Conservation (phyloP, 1,139 yeast species). For the Diutina mesorugosa region DNA sequence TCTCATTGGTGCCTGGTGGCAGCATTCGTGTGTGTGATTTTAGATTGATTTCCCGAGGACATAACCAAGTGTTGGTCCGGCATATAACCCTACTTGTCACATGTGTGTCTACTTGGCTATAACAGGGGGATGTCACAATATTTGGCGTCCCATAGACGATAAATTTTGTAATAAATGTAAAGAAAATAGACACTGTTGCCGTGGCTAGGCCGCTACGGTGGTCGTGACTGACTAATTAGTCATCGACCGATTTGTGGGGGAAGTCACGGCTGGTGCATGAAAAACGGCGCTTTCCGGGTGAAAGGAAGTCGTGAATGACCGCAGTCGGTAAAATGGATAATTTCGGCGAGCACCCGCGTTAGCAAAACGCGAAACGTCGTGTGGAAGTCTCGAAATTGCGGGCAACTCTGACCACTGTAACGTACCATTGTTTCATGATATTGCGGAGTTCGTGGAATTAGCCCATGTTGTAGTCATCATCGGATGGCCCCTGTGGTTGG, state of each 20-base stretch:
- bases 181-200: background rate
- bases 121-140: background rate
- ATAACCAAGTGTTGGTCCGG: background rate
- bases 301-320: background rate
- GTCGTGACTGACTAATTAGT: background rate
- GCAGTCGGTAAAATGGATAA: background rate
- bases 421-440: too few relatives aligned
- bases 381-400: background rate
- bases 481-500: too few relatives aligned
- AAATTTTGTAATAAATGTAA: background rate
- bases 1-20: conserved; percentile 1
- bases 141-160: background rate
- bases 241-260: background rate
- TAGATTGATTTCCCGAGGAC: background rate
- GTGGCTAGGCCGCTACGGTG: background rate
- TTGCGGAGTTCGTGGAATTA: background rate
- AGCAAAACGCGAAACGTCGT: background rate
- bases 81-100: background rate
- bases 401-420: background rate
- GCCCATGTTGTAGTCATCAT: background rate
- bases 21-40: background rate
- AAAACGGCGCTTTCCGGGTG: background rate
- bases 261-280: background rate
- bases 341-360: background rate
- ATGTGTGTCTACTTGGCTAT: background rate